These are phyloP conservation scores for Litchi chinensis DNA, from an alignment of 345 rosid genomes.

Conservation along the genomic window DNA sequence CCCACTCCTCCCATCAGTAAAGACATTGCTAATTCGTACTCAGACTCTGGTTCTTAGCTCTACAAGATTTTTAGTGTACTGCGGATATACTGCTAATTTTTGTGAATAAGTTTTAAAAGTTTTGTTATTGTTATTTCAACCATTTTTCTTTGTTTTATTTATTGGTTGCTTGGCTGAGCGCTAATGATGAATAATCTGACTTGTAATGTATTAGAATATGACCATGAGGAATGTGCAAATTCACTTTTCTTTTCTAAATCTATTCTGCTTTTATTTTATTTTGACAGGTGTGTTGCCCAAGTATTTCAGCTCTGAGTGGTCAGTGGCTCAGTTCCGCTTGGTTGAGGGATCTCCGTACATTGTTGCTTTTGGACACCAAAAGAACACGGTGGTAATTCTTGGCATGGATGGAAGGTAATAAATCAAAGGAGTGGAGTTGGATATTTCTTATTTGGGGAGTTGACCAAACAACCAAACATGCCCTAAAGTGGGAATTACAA, in stretches of 20 bases:
- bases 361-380: constrained; percentile 92
- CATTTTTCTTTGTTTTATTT: no score
- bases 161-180: neutral
- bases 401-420: constrained; percentile 96
- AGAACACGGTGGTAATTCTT: constrained; percentile 83
- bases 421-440: neutral
- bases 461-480: neutral
- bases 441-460: neutral
- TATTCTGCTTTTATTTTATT: neutral
- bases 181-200: neutral
- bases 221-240: neutral
- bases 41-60: neutral
- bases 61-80: neutral
- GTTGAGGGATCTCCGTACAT: constrained; percentile 81
- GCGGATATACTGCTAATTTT: neutral
- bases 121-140: neutral
- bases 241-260: neutral
- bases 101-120: neutral
- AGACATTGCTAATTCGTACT: neutral
- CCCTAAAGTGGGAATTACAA: neutral
- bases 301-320: constrained; percentile 98
- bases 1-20: neutral
- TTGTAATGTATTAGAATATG: neutral
- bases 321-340: constrained; percentile 89
- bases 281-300: constrained; percentile 85